Evolutionary conservation across 768 basidiomycete species (phyloP), one percentile per base, ranked within the genome.

Genomic region (Auriculariales sp.): DNA sequence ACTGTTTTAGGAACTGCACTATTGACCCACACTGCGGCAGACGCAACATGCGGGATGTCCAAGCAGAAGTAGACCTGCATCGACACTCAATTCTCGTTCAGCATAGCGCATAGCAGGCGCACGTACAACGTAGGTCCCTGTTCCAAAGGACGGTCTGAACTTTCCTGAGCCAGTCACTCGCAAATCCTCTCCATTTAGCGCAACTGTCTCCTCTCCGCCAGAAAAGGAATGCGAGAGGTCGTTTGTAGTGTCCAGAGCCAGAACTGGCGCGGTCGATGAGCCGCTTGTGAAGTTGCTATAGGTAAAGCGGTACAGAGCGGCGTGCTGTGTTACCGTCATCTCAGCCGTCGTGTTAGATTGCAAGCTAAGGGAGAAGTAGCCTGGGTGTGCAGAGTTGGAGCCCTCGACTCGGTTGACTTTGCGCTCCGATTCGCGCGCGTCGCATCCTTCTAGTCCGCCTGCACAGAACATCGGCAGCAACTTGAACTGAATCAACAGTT

Each of bases 1-100:
- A n/a, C n/a, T n/a, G n/a, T n/a, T n/a, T n/a, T n/a, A n/a, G n/a
- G n/a, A n/a, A n/a, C n/a, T n/a, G n/a, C n/a, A n/a, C n/a, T n/a
- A n/a, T n/a, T n/a, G n/a, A n/a, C n/a, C n/a, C n/a, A n/a, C n/a
- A n/a, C n/a, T n/a, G n/a, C n/a, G 47, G 36, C 49, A 11, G 47
- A 17, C 22, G 27, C 19, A 24, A 54, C 50, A 22, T 33, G 19
- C 12, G 47, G 52, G 12, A 49, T 48, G 29, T 55, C 54, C 30
- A 52, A 29, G 39, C 54, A 55, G 46, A 50, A 55, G 46, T 49
- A 52, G n/a, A 55, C 54, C n/a, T n/a, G n/a, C n/a, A n/a, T n/a
- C n/a, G n/a, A n/a, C n/a, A n/a, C n/a, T n/a, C n/a, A n/a, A n/a
- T n/a, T n/a, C n/a, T n/a, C n/a, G n/a, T n/a, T n/a, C n/a, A n/a